These are phyloP conservation scores for Alternaria arborescens DNA, from an alignment of 2,329 filamentous ascomycete species.

Conservation along the genomic window DNA sequence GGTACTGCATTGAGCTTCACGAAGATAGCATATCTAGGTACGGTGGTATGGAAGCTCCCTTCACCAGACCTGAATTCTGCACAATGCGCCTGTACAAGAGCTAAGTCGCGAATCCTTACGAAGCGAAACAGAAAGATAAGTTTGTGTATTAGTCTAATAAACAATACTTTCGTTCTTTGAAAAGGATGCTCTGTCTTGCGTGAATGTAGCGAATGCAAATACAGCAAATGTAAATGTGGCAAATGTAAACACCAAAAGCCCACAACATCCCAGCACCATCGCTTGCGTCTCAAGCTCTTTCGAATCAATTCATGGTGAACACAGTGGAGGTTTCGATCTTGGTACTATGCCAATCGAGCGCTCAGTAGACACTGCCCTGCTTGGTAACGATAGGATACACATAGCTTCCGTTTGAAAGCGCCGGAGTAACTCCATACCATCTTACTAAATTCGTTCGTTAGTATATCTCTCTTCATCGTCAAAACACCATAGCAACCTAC, in stretches of 20 bases:
- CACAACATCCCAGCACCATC: background rate
- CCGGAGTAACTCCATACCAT: background rate
- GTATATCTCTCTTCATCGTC: background rate
- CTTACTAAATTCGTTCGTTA: background rate
- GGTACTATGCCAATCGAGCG: background rate
- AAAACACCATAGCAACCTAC: background rate
- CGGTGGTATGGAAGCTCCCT: too few relatives aligned
- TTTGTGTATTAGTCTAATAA: too few relatives aligned
- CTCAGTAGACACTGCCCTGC: background rate
- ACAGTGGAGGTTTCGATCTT: background rate
- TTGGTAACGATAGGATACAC: background rate
- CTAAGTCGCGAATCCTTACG: background rate
- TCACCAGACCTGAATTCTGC: too few relatives aligned
- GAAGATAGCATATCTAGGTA: too few relatives aligned
- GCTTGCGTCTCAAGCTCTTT: background rate
- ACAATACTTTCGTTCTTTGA: too few relatives aligned
- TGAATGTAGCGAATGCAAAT: too few relatives aligned
- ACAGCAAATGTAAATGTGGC: too few relatives aligned
- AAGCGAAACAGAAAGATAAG: too few relatives aligned
- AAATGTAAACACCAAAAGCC: too few relatives aligned
- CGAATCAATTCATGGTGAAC: background rate
- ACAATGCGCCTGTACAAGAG: too few relatives aligned
- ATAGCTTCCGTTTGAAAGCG: background rate
- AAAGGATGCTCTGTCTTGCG: too few relatives aligned
- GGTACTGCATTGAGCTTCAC: background rate